Evolutionary conservation across 2,329 filamentous ascomycete genomes (phyloP).

Genomic region (Lecanicillium sp.): DNA sequence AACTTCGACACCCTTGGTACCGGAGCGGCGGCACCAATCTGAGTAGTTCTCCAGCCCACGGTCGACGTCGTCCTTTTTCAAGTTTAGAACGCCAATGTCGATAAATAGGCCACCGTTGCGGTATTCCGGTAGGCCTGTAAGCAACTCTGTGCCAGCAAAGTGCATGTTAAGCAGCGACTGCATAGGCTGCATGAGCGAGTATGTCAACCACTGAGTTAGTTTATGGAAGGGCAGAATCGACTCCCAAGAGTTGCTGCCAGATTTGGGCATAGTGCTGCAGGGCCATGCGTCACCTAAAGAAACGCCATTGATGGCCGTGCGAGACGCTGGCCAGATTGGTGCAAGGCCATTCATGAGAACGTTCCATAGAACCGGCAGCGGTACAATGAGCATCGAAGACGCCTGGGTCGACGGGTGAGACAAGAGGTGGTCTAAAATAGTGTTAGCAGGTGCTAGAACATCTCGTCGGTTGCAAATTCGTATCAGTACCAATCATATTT

Average conservation of each 20-base stretch:
- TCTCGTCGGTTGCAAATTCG: conserved; percentile 11
- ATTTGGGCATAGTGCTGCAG: conserved; percentile 69
- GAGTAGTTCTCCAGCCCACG: conserved; percentile 58
- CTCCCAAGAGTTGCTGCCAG: conserved; percentile 56
- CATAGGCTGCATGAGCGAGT: conserved; percentile 91
- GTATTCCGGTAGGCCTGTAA: conserved; percentile 87
- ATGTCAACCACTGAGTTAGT: conserved; percentile 88
- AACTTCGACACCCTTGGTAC: conserved; percentile 51
- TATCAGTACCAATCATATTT: conserved; percentile 75
- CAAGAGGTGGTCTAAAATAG: conserved; percentile 72
- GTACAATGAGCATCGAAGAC: conserved; percentile 79
- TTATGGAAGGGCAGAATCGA: conserved; percentile 89
- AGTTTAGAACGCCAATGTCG: conserved; percentile 69
- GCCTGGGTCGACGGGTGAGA: conserved; percentile 85
- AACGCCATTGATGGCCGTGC: conserved; percentile 79
- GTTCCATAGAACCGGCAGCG: conserved; percentile 82
- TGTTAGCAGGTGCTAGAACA: not conserved
- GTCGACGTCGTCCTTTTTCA: conserved; percentile 63
- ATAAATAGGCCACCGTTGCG: conserved; percentile 86
- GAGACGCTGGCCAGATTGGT: conserved; percentile 80
- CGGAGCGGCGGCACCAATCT: conserved; percentile 63
- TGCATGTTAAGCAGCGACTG: conserved; percentile 70
- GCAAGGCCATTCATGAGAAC: conserved; percentile 81
- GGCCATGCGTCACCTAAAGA: conserved; percentile 93
- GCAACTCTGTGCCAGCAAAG: conserved; percentile 71